Conservation (phyloP, 2,329 filamentous ascomycete species). For the Arthroderma sp. region DNA sequence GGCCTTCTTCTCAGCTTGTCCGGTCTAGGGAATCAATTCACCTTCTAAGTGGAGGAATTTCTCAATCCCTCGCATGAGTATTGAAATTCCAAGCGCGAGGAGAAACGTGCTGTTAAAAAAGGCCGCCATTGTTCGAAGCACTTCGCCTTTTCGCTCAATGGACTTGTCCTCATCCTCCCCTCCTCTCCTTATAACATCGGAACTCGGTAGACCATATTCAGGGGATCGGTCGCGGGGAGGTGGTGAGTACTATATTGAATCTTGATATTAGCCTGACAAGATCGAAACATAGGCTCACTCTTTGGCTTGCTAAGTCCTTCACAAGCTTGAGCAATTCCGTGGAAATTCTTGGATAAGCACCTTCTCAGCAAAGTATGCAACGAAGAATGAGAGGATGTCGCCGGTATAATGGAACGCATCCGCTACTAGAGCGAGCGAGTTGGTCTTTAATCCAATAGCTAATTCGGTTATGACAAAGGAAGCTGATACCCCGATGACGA, state of each 20-base stretch:
- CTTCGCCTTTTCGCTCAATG: too few relatives aligned
- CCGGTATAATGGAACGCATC: conserved; percentile 68
- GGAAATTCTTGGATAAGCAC: conserved; percentile 1
- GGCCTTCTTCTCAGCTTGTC: too few relatives aligned
- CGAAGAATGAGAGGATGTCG: conserved; percentile 10
- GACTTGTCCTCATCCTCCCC: too few relatives aligned
- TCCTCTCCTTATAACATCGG: too few relatives aligned
- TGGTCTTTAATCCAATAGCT: conserved; percentile 54
- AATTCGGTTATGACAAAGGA: conserved; percentile 8
- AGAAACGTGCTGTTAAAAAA: conserved; percentile 74
- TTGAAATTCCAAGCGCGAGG: conserved; percentile 57
- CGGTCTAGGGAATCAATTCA: conserved; percentile 26
- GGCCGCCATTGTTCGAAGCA: conserved; percentile 1
- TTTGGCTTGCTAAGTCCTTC: too few relatives aligned
- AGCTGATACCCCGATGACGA: conserved; percentile 9
- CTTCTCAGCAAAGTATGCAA: conserved; percentile 8
- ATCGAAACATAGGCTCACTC: too few relatives aligned
- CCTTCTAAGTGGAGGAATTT: conserved; percentile 48
- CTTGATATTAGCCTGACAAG: too few relatives aligned
- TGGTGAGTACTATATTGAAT: too few relatives aligned
- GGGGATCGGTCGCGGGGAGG: too few relatives aligned
- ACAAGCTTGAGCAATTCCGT: too few relatives aligned
- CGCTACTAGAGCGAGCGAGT: conserved; percentile 57
- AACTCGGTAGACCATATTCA: too few relatives aligned
- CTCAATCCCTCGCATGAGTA: conserved; percentile 60